Base-by-base conservation (phyloP, 2,329 filamentous ascomycete genomes). In the Didymella segeticola region DNA sequence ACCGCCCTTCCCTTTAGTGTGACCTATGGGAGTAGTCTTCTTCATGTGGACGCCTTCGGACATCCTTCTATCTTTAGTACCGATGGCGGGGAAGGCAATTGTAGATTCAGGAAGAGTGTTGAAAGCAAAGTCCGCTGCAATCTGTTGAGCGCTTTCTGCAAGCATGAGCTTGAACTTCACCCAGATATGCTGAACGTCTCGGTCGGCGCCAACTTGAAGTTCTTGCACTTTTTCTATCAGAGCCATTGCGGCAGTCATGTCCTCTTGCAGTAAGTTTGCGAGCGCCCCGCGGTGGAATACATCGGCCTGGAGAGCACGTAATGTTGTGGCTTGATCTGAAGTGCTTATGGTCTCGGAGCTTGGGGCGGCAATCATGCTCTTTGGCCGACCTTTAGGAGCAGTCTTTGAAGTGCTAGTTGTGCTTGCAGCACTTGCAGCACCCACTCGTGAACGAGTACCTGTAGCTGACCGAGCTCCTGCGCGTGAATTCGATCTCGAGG, bases 101-200 rank as follows among this genome's bases (percentile, higher is more conserved):
- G 92, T 96, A 0, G 95, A 97, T 66, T 99, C 95, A 38, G 93
- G 90, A 14, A 98, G 83, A 9, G 93, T 89, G 15, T 91, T 96
- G 72, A 93, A 96, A 3, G 95, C 89, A 2, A 93, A 88, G 73
- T 96, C 90, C 4, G 84, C 83, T 11, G 87, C 83, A 79, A 96
- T 90, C 66, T 88, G 83, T 39, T 88, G 85, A 64, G 89, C 80
- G 57, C 87, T 89, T 71, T 89, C 83, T 14, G 85, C 82, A 55
- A 91, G 79, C 36, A 89, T 82, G 38, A 88, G 85, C 47, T 86
- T 86, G 17, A 89, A 90, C 52, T 84, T 85, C 10, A 85, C 81
- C 48, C 90, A 80, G 31, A 67, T 67, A 38, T 86, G 83, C 52
- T 85, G 75, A 31, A 77, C 62, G 19, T 79, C 72, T 17, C 79